Evolutionary conservation across 2,329 filamentous ascomycete species (phyloP).

Genomic region (Diplodia scrobiculata): DNA sequence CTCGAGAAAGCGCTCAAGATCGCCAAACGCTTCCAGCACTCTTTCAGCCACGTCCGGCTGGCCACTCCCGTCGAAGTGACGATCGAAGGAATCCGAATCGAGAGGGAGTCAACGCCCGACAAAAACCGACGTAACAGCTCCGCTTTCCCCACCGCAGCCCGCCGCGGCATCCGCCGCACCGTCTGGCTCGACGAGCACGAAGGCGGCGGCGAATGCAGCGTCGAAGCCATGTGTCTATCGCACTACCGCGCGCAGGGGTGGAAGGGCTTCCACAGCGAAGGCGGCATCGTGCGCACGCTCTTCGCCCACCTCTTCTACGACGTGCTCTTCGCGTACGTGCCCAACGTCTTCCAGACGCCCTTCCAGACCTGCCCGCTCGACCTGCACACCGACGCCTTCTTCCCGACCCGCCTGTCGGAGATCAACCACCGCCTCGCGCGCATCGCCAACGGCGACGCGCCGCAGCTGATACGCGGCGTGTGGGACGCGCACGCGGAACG

Average conservation of each 20-base stretch:
- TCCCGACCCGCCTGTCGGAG: constrained; percentile 78
- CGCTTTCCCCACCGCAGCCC: constrained; percentile 33
- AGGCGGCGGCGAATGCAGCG: constrained; percentile 74
- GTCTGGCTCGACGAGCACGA: constrained; percentile 73
- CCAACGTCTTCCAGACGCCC: constrained; percentile 94
- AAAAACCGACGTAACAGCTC: constrained; percentile 24
- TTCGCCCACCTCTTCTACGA: constrained; percentile 86
- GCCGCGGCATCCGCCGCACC: constrained; percentile 65
- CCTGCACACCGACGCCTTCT: constrained; percentile 90
- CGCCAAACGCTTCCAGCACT: constrained; percentile 82
- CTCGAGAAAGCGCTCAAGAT: constrained; percentile 83
- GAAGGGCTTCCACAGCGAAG: constrained; percentile 94
- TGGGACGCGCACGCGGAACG: constrained; percentile 68
- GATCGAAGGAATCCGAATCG: constrained; percentile 76
- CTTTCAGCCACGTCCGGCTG: constrained; percentile 84
- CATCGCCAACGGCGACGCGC: constrained; percentile 78
- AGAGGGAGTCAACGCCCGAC: constrained; percentile 55
- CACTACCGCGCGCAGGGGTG: constrained; percentile 81
- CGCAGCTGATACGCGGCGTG: constrained; percentile 66
- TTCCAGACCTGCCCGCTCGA: constrained; percentile 95
- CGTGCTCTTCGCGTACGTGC: constrained; percentile 86
- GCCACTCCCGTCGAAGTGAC: constrained; percentile 73
- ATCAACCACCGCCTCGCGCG: constrained; percentile 85
- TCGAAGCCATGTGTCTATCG: constrained; percentile 91
- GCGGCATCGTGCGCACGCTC: constrained; percentile 86